A percentile compares a stretch with the other conserved stretches of the same genome.
Evolutionary conservation across 2,329 filamentous ascomycete genomes (phyloP).

Genomic region (Teratosphaeria destructans): DNA sequence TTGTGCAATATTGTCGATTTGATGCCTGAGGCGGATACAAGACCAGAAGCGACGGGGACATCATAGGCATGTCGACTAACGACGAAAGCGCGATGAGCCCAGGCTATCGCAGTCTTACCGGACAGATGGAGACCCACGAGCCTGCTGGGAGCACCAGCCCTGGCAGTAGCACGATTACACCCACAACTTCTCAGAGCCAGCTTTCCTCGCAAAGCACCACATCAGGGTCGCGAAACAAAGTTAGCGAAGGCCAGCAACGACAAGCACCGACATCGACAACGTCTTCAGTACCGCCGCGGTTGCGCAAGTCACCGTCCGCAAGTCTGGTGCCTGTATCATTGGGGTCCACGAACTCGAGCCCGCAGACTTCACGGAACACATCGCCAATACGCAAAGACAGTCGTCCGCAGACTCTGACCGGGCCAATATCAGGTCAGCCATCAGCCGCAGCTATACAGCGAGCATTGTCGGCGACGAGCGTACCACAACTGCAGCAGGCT

Average conservation of each 20-base stretch:
- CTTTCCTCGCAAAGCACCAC: neutral
- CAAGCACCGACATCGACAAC: conserved; percentile 5
- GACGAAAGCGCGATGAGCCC: neutral
- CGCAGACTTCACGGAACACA: conserved; percentile 37
- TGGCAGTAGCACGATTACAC: neutral
- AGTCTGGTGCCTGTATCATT: conserved; percentile 15
- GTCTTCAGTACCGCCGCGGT: conserved; percentile 7
- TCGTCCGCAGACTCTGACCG: conserved; percentile 24
- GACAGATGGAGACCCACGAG: conserved; percentile 25
- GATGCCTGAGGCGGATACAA: neutral
- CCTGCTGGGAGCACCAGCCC: conserved; percentile 11
- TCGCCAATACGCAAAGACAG: conserved; percentile 40
- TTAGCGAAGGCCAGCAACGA: neutral
- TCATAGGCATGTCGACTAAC: conserved; percentile 3
- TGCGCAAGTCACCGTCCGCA: conserved; percentile 20
- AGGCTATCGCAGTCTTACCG: conserved; percentile 25
- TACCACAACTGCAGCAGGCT: conserved; percentile 48
- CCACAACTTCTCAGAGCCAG: neutral
- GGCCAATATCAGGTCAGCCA: conserved; percentile 37
- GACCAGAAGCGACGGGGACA: neutral
- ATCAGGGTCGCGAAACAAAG: neutral
- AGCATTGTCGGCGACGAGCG: conserved; percentile 57
- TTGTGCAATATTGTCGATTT: neutral
- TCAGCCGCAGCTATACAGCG: conserved; percentile 55
- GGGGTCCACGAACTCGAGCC: conserved; percentile 28